Conservation (phyloP, 1,284 basidiomycete species). For the Fomitopsis betulina region DNA sequence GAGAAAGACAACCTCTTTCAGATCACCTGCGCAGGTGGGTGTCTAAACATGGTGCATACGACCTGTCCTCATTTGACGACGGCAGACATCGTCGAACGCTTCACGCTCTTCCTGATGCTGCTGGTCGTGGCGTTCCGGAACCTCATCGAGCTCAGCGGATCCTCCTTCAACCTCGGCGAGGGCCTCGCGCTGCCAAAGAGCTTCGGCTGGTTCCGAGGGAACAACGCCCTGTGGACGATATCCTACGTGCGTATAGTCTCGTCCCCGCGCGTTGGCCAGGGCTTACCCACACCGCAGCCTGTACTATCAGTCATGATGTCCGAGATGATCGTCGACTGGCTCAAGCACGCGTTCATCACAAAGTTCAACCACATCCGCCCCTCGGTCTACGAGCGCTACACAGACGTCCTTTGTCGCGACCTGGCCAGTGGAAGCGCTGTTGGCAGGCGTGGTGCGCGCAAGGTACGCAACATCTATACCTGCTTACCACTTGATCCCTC, state of each 20-base stretch:
- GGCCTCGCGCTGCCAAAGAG: constrained; percentile 78
- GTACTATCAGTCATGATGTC: constrained; percentile 88
- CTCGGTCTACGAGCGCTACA: constrained; percentile 93
- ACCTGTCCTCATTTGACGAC: background rate
- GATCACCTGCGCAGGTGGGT: constrained; percentile 87
- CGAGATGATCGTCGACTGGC: constrained; percentile 96
- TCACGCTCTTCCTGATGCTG: constrained; percentile 91
- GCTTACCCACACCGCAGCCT: constrained; percentile 48
- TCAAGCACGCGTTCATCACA: constrained; percentile 99
- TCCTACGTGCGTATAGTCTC: constrained; percentile 58
- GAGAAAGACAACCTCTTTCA: constrained; percentile 99
- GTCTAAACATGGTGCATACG: background rate
- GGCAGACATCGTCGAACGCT: constrained; percentile 95
- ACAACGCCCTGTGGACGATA: constrained; percentile 83
- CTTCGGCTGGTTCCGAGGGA: constrained; percentile 79
- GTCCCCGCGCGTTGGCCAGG: background rate
- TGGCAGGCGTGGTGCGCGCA: constrained; percentile 60
- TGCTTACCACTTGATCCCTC: background rate
- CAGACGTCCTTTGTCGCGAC: constrained; percentile 94
- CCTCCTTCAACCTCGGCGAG: constrained; percentile 74
- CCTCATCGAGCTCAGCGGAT: constrained; percentile 90
- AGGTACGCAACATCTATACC: constrained; percentile 41
- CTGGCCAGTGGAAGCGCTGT: constrained; percentile 79
- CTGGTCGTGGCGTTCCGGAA: constrained; percentile 91
- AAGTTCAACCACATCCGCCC: constrained; percentile 97